A percentile compares a stretch with the other conserved stretches of the same genome.
Evolutionary conservation across 495 filamentous ascomycete species (phyloP).

Genomic region (Venustampulla echinocandica): DNA sequence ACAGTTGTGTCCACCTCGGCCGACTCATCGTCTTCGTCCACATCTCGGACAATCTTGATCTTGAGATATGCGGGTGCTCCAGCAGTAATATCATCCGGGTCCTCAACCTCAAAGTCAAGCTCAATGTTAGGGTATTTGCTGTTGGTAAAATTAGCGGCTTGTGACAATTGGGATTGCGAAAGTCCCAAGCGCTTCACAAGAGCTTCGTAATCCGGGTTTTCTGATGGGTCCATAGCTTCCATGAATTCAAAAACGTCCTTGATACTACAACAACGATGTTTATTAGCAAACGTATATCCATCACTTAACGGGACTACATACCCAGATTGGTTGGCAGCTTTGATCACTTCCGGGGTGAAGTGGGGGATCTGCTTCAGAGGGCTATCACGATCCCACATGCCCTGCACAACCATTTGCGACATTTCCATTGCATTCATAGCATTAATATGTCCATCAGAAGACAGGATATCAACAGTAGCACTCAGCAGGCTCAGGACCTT

Average conservation of each 20-base stretch:
- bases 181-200: slow-evolving; percentile 72
- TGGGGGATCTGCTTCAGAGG: slow-evolving; percentile 96
- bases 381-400: slow-evolving; percentile 97
- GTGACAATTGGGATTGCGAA: slow-evolving; percentile 69
- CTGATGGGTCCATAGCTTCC: slow-evolving; percentile 93
- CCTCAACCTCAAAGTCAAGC: slow-evolving; percentile 77
- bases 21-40: slow-evolving; percentile 50
- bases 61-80: slow-evolving; percentile 77
- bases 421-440: slow-evolving; percentile 99
- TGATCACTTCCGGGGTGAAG: slow-evolving; percentile 76
- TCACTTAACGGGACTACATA: slow-evolving; percentile 36
- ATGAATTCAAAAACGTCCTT: slow-evolving; percentile 96
- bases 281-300: slow-evolving; percentile 29
- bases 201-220: slow-evolving; percentile 68
- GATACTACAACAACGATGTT: slow-evolving; percentile 41
- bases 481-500: slow-evolving; percentile 84
- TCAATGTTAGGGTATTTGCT: slow-evolving; percentile 91
- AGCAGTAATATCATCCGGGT: slow-evolving; percentile 67
- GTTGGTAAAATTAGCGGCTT: slow-evolving; percentile 96
- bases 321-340: slow-evolving; percentile 71
- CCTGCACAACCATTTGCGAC: slow-evolving; percentile 98
- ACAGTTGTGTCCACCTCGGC: slow-evolving; percentile 75
- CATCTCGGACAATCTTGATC: slow-evolving; percentile 77
- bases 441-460: slow-evolving; percentile 91
- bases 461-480: slow-evolving; percentile 89